Conservation (phyloP, 2,329 filamentous ascomycete species). For the Cytospora schulzeri region DNA sequence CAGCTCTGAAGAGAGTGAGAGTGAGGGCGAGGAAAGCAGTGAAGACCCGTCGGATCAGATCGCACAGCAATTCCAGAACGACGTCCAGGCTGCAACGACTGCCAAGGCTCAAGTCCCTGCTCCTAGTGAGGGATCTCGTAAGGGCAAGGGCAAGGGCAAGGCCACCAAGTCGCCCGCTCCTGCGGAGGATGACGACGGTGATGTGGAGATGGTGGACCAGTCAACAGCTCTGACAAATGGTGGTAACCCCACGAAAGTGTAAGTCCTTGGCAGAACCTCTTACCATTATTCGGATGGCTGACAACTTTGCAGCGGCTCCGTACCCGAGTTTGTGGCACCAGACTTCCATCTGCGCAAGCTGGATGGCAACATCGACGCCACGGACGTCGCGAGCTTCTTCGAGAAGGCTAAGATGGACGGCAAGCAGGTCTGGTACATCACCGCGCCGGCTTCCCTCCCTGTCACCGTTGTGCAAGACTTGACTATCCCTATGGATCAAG, state of each 20-base stretch:
- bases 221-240: slow-evolving; percentile 38
- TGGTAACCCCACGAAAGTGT: slow-evolving; percentile 22
- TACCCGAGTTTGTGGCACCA: slow-evolving; percentile 50
- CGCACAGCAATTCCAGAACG: slow-evolving; percentile 24
- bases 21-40: slow-evolving; percentile 28
- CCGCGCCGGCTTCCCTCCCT: slow-evolving; percentile 69
- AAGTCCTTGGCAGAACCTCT: background rate
- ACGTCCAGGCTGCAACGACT: slow-evolving; percentile 22
- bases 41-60: slow-evolving; percentile 27
- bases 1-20: slow-evolving; percentile 24
- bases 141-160: slow-evolving; percentile 21
- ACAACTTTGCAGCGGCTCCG: slow-evolving; percentile 35
- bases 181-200: slow-evolving; percentile 19
- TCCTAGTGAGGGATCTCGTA: slow-evolving; percentile 5
- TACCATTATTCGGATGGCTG: slow-evolving; percentile 2
- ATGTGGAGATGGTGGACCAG: slow-evolving; percentile 38
- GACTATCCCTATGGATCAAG: slow-evolving; percentile 60
- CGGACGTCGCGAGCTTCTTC: slow-evolving; percentile 57
- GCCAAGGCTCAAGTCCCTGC: slow-evolving; percentile 13
- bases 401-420: slow-evolving; percentile 61
- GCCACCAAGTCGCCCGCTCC: background rate
- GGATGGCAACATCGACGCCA: slow-evolving; percentile 44
- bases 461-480: slow-evolving; percentile 67
- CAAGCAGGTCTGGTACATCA: slow-evolving; percentile 82
- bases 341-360: slow-evolving; percentile 58